Evolutionary conservation across 805 yeast species (phyloP).

Genomic region (Groenewaldozyma salmanticensis): DNA sequence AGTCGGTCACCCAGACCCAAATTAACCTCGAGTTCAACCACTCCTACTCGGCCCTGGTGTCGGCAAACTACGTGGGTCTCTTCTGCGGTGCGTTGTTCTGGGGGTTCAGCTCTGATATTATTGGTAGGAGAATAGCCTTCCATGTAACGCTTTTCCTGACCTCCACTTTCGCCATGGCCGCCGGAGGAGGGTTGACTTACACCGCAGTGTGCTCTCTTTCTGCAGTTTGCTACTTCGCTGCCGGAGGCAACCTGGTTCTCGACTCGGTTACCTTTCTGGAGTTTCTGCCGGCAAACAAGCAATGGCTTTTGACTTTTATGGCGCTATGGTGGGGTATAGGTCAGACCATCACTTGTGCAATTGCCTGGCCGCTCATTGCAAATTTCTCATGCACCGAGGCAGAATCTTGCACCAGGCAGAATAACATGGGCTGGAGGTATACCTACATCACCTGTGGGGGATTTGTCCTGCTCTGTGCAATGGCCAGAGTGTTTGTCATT

Average conservation of each 20-base stretch:
- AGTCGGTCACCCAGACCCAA: conserved; percentile 37
- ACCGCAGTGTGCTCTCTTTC: conserved; percentile 43
- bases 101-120: conserved; percentile 48
- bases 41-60: conserved; percentile 37
- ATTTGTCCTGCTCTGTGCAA: conserved; percentile 39
- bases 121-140: conserved; percentile 46
- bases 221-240: conserved; percentile 36
- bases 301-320: conserved; percentile 43
- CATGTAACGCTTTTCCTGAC: conserved; percentile 39
- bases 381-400: conserved; percentile 38
- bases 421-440: conserved; percentile 57
- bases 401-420: conserved; percentile 34
- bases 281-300: conserved; percentile 41
- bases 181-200: conserved; percentile 43
- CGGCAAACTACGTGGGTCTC: conserved; percentile 41
- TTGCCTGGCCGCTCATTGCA: conserved; percentile 49
- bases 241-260: conserved; percentile 49
- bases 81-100: conserved; percentile 45
- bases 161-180: conserved; percentile 42
- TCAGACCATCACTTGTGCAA: conserved; percentile 41
- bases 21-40: conserved; percentile 40
- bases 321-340: conserved; percentile 59
- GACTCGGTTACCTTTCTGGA: conserved; percentile 47
- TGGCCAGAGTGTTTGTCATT: conserved; percentile 37
- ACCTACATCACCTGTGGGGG: conserved; percentile 46